Base-by-base conservation (phyloP, 2,329 filamentous ascomycete genomes). In the Thielaviopsis musarum region DNA sequence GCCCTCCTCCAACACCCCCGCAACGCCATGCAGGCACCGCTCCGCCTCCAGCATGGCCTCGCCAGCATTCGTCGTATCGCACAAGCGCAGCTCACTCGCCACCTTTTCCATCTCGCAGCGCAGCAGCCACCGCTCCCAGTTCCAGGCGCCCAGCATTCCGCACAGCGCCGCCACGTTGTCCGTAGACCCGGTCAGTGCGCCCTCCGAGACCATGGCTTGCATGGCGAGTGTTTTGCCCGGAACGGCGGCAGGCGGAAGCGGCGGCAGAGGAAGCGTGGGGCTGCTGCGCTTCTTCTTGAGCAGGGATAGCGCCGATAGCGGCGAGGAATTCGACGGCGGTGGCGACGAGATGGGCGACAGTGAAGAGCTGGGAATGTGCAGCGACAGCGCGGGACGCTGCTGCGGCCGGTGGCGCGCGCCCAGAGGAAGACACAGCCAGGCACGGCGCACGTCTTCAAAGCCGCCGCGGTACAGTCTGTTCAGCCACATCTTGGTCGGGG, bases 91-190 rank as follows among this genome's bases (percentile, higher is more conserved):
- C 68, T 88, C 84, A 26, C 87, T 86, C 67, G 88, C 75, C 4
- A 76, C 76, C 70, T 80, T 93, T 75, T 96, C 91, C 73, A 85
- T 80, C 73, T 93, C 87, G 66, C 91, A 79, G 67, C 89, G 88
- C 65, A 96, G 74, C 70, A 97, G 80, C 93, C 93, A 98, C 69
- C 88, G 87, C 78, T 98, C 93, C 91, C 91, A 98, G 69, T 84
- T 84, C 84, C 90, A 93, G 26, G 86, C 84, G 4, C 89, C 93
- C 0, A 91, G 82, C 49, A 97, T 73, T 21, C 91, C 91, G 13
- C 87, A 86, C 64, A 95, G 76, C 65, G 80, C 83, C 1, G 88
- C 87, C 15, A 84, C 81, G 67, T 83, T 81, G 56, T 83, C 80
- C 0, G 86, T 89, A 66, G 80, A 86, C 7, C 87, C 87, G 64